Percentiles rank a stretch among this genome's conserved stretches.
Conservation (phyloP, 129 eudicot genomes). For the Cynara cardunculus region DNA sequence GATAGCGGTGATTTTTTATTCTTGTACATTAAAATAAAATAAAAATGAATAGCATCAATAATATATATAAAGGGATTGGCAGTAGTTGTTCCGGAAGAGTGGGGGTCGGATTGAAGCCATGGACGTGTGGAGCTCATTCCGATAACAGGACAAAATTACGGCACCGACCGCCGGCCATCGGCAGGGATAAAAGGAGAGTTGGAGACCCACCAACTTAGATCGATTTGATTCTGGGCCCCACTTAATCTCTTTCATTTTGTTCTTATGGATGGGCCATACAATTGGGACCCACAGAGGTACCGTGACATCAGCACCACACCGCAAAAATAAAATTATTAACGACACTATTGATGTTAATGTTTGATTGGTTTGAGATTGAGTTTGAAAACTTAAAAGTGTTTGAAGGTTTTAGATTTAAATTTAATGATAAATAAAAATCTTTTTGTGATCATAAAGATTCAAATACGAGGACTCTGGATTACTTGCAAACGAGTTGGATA, state of each 20-base stretch:
- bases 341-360: too few relatives aligned
- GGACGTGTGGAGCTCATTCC: conserved; percentile 23
- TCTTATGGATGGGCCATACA: not conserved
- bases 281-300: not conserved
- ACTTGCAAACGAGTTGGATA: too few relatives aligned
- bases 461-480: too few relatives aligned
- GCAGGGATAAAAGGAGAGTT: conserved; percentile 1
- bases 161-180: conserved; percentile 22
- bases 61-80: not conserved
- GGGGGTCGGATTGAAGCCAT: not conserved
- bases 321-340: too few relatives aligned
- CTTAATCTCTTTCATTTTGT: not conserved
- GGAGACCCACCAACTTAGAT: conserved; percentile 21
- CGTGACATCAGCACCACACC: not conserved
- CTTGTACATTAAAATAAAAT: too few relatives aligned
- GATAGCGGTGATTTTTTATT: too few relatives aligned
- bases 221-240: conserved; percentile 17
- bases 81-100: not conserved
- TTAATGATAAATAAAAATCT: too few relatives aligned
- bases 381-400: too few relatives aligned
- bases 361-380: too few relatives aligned
- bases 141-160: conserved; percentile 19
- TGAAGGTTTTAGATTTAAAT: too few relatives aligned
- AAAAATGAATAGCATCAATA: too few relatives aligned
- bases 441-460: too few relatives aligned